These are phyloP conservation scores for Echites panduratus DNA, from an alignment of 257 asterid genomes.

Conservation along the genomic window DNA sequence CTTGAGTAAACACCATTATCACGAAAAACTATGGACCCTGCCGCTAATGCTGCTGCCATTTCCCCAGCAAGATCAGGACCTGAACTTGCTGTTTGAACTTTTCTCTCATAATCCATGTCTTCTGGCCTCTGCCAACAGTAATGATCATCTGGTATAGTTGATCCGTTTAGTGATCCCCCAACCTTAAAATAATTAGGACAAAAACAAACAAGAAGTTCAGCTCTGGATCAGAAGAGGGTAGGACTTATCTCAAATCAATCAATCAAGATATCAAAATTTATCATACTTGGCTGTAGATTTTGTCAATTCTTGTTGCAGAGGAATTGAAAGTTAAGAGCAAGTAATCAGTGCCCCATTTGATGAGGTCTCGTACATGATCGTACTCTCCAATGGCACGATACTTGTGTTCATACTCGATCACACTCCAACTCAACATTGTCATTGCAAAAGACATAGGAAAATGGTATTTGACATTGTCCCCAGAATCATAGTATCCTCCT, in stretches of 20 bases:
- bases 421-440: constrained; percentile 96
- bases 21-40: constrained; percentile 84
- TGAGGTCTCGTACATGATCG: constrained; percentile 56
- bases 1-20: constrained; percentile 43
- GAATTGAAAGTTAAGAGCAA: constrained; percentile 76
- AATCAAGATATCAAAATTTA: background rate
- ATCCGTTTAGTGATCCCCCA: constrained; percentile 53
- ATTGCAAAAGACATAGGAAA: constrained; percentile 88
- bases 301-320: constrained; percentile 55
- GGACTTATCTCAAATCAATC: background rate
- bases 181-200: constrained; percentile 28
- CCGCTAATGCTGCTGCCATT: constrained; percentile 79
- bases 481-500: constrained; percentile 93
- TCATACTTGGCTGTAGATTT: constrained; percentile 60
- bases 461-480: constrained; percentile 72
- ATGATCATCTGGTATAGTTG: constrained; percentile 79
- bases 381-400: constrained; percentile 67
- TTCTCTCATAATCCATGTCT: constrained; percentile 68
- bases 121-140: constrained; percentile 87
- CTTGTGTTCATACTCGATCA: constrained; percentile 76
- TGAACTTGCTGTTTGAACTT: constrained; percentile 32
- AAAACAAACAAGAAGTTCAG: background rate
- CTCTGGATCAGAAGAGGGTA: background rate
- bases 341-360: constrained; percentile 93
- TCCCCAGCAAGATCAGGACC: constrained; percentile 82